phyloP scores from a whole-genome alignment of 2,329 filamentous ascomycete genomes.

The Aspergillus tubingensis region DNA sequence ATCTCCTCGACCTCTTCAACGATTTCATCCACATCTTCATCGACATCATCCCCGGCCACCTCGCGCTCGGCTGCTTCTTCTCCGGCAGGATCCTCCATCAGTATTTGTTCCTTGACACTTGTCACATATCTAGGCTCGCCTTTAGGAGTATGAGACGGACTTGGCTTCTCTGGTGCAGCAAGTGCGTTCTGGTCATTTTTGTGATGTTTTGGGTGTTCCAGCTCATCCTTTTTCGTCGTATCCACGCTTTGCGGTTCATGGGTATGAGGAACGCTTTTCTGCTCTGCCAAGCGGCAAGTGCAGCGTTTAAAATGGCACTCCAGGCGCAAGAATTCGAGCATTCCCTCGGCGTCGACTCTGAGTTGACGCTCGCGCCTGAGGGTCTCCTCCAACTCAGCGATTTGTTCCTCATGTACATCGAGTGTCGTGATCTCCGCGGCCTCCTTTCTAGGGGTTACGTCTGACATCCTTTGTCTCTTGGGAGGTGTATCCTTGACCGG shows the following conservation, averaged over 20 bases:
- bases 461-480: conserved; percentile 37
- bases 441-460: conserved; percentile 29
- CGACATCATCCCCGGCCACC: not conserved
- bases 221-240: conserved; percentile 2
- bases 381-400: conserved; percentile 51
- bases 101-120: not conserved
- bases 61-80: not conserved
- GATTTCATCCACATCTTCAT: conserved; percentile 4
- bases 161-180: not conserved
- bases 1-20: not conserved
- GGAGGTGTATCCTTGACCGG: conserved; percentile 33
- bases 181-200: not conserved
- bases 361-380: conserved; percentile 53
- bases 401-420: conserved; percentile 43
- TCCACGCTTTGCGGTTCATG: conserved; percentile 26
- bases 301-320: conserved; percentile 53
- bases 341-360: conserved; percentile 56
- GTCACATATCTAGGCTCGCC: not conserved
- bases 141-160: not conserved
- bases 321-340: conserved; percentile 54
- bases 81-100: not conserved
- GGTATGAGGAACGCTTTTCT: conserved; percentile 43
- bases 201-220: conserved; percentile 21
- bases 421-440: conserved; percentile 26
- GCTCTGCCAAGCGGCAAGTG: conserved; percentile 50